Conservation (phyloP, 2,329 filamentous ascomycete species). For the Fusarium sp. region DNA sequence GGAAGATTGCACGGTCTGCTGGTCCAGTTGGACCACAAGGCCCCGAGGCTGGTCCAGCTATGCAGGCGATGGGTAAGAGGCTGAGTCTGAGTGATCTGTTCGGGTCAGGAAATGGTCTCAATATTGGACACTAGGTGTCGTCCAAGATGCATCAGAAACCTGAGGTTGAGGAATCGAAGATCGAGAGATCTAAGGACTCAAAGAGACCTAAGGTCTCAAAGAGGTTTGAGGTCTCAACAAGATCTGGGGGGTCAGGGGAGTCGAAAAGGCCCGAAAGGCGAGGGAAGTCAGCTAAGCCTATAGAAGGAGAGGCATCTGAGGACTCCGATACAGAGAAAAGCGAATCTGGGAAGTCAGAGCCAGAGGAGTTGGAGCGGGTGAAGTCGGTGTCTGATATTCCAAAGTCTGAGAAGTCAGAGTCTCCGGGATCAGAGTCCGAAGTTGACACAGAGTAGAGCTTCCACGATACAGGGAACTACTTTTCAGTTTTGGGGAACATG, state of each 20-base stretch:
- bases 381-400: neutral
- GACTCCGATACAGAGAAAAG: neutral
- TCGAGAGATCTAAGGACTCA: neutral
- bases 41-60: conserved; percentile 52
- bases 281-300: neutral
- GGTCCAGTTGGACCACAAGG: conserved; percentile 44
- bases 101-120: conserved; percentile 43
- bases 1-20: conserved; percentile 50
- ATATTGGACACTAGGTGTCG: conserved; percentile 31
- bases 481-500: neutral
- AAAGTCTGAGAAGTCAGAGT: neutral
- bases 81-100: conserved; percentile 60
- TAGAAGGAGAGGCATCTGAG: no score
- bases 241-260: neutral
- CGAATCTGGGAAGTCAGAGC: neutral
- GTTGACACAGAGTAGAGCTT: neutral
- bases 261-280: neutral
- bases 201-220: neutral
- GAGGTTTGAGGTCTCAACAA: neutral
- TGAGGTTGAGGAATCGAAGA: neutral
- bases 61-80: conserved; percentile 56
- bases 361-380: neutral
- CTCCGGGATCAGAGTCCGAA: conserved; percentile 3
- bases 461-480: neutral
- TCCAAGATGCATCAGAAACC: conserved; percentile 1